Percentiles rank a stretch among this genome's conserved stretches.
These are phyloP conservation scores for Candida methanosorbosa DNA, from an alignment of 805 yeast species.

Conservation along the genomic window DNA sequence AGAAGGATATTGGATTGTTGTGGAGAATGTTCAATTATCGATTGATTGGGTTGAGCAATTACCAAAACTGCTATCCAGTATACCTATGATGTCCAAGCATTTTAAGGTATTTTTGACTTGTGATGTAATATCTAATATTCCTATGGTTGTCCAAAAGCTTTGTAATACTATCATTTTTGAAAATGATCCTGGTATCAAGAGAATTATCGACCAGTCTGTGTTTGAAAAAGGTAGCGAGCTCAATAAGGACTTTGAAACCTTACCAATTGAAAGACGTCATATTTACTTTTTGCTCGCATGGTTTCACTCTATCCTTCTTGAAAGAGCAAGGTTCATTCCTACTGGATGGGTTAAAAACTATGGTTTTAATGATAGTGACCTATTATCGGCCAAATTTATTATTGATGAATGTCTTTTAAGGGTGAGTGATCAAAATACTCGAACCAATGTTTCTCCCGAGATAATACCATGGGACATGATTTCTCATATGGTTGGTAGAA, in stretches of 20 bases:
- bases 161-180: conserved; percentile 56
- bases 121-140: conserved; percentile 35
- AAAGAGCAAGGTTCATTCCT: conserved; percentile 51
- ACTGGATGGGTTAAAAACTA: conserved; percentile 52
- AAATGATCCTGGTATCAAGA: conserved; percentile 50
- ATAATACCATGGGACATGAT: conserved; percentile 48
- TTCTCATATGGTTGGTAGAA: conserved; percentile 37
- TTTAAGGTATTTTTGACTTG: conserved; percentile 65
- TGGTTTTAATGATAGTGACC: conserved; percentile 72
- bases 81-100: conserved; percentile 14
- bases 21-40: conserved; percentile 79
- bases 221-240: conserved; percentile 3
- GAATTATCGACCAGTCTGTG: conserved; percentile 29
- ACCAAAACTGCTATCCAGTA: conserved; percentile 33
- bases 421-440: conserved; percentile 9
- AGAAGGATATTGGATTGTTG: conserved; percentile 60
- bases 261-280: conserved; percentile 36
- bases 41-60: conserved; percentile 50
- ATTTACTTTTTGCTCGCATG: conserved; percentile 52
- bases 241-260: conserved; percentile 1
- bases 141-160: conserved; percentile 46
- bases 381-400: conserved; percentile 37
- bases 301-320: conserved; percentile 60
- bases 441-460: conserved; percentile 35
- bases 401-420: conserved; percentile 31